phyloP scores from a whole-genome alignment of 331 rosid genomes.

The Quercus tomentella region DNA sequence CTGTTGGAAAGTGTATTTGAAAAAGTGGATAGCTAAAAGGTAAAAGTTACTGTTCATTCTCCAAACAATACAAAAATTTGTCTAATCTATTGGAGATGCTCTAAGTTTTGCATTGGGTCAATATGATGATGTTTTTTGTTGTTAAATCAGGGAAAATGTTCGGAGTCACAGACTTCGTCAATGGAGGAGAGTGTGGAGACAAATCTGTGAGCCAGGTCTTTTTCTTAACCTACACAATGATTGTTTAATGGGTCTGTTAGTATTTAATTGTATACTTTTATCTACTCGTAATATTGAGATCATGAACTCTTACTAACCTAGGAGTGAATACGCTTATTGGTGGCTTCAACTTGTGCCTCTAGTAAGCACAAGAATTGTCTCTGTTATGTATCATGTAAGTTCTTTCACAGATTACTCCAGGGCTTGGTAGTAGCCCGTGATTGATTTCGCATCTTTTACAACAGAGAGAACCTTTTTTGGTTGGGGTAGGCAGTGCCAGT shows the following conservation, averaged over 20 bases:
- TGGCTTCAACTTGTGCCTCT: not conserved
- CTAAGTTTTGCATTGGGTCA: not conserved
- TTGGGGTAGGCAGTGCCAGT: not conserved
- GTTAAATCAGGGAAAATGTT: conserved; percentile 61
- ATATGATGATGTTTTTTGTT: not conserved
- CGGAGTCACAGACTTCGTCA: conserved; percentile 71
- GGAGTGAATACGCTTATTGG: not conserved
- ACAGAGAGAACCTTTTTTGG: not conserved
- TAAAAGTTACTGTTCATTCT: no score
- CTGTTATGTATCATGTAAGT: not conserved
- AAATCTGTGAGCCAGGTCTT: conserved; percentile 76
- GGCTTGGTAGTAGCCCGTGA: not conserved
- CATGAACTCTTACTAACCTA: not conserved
- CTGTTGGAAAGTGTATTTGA: no score
- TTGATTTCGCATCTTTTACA: not conserved
- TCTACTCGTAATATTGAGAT: not conserved
- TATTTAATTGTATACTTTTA: not conserved
- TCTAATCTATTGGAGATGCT: no score
- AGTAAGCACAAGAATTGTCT: no score
- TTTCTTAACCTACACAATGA: not conserved
- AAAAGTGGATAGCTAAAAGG: no score
- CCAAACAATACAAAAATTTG: no score
- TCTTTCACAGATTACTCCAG: not conserved
- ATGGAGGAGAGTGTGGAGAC: conserved; percentile 41
- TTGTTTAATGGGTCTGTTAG: not conserved